Evolutionary conservation across 2,329 filamentous ascomycete species (phyloP).

Genomic region (Cryphonectria nitschkei): DNA sequence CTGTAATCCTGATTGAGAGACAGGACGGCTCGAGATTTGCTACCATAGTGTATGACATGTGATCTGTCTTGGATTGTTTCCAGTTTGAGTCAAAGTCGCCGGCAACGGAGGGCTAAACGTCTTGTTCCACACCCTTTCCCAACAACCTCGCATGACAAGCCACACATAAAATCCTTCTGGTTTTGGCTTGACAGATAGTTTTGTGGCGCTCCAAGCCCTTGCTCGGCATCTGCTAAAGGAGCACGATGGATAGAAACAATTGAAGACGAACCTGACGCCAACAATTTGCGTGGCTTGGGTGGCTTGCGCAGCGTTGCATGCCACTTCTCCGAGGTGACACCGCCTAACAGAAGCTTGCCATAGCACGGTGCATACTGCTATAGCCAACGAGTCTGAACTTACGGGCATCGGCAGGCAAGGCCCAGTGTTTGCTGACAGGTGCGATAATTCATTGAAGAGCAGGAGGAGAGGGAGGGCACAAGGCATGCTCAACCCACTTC

Average conservation of each 20-base stretch:
- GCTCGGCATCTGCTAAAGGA: background rate
- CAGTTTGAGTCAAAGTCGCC: background rate
- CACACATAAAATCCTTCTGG: background rate
- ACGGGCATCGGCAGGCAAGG: background rate
- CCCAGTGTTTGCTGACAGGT: background rate
- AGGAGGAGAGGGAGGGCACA: background rate
- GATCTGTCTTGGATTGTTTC: background rate
- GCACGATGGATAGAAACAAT: background rate
- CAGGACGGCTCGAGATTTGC: background rate
- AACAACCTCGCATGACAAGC: background rate
- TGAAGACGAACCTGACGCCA: background rate
- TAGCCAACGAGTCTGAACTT: no score
- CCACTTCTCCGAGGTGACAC: background rate
- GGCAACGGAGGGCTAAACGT: background rate
- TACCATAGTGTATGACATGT: background rate
- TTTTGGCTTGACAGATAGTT: background rate
- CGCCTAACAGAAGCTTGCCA: background rate
- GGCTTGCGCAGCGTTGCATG: slow-evolving; percentile 26
- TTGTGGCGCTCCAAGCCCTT: background rate
- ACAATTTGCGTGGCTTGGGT: slow-evolving; percentile 11
- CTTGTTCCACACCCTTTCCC: background rate
- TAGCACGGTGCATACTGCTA: background rate
- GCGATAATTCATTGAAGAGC: background rate
- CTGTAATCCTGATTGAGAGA: background rate
- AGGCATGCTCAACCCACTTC: no score